Conservation (phyloP, 2,329 filamentous ascomycete genomes). For the Didymella keratinophila region DNA sequence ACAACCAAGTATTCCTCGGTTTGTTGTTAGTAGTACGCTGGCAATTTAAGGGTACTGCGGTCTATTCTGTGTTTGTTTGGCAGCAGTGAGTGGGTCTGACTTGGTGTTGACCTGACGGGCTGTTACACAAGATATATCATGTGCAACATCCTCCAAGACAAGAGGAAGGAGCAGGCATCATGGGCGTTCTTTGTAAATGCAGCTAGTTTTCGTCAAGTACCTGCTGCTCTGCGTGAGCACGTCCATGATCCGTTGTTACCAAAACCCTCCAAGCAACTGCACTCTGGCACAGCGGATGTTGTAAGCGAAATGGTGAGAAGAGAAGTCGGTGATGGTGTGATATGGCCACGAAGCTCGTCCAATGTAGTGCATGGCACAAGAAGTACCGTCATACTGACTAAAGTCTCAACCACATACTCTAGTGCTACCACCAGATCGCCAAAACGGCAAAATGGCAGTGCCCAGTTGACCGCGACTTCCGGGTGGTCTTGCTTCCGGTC, state of each 20-base stretch:
- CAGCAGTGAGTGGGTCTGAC: background rate
- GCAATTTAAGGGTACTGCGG: too few relatives aligned
- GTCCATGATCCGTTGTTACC: background rate
- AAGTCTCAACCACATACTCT: background rate
- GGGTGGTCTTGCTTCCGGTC: background rate
- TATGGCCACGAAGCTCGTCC: background rate
- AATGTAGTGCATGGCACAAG: background rate
- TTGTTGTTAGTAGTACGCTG: background rate
- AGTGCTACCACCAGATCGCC: background rate
- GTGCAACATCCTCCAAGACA: background rate
- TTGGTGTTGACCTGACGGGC: background rate
- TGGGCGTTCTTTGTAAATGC: background rate
- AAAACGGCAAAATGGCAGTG: background rate
- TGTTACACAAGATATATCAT: slow-evolving; percentile 2
- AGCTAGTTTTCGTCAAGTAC: background rate
- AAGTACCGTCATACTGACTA: background rate
- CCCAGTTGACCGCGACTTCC: background rate
- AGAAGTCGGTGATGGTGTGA: background rate
- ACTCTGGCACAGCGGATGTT: background rate
- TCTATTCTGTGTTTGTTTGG: background rate
- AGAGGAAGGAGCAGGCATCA: background rate
- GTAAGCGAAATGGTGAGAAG: background rate
- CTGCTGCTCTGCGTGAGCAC: background rate
- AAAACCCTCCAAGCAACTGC: background rate
- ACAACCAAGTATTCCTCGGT: background rate